Conservation (phyloP, 345 rosid species). For the Boechera divaricarpa region DNA sequence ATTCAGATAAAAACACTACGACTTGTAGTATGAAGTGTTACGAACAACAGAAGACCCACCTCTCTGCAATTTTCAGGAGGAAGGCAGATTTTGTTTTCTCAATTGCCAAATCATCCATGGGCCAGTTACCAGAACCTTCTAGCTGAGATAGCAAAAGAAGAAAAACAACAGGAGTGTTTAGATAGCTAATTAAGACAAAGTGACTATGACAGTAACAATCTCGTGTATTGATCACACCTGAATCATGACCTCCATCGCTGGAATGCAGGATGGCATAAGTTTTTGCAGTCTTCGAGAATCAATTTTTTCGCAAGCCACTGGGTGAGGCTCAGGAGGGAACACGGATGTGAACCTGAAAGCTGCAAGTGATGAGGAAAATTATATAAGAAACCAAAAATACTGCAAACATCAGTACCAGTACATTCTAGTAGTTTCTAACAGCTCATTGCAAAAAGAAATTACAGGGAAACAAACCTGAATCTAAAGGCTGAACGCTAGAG, state of each 20-base stretch:
- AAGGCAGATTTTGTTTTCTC: constrained; percentile 92
- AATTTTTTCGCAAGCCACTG: constrained; percentile 61
- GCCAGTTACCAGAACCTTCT: constrained; percentile 99
- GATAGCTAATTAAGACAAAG: not conserved
- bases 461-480: constrained; percentile 63
- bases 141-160: constrained; percentile 54
- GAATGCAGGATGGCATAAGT: constrained; percentile 63
- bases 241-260: constrained; percentile 87
- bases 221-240: constrained; percentile 57
- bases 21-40: constrained; percentile 12
- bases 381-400: constrained; percentile 9
- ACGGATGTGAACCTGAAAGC: constrained; percentile 91
- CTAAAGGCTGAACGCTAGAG: constrained; percentile 83
- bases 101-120: constrained; percentile 79
- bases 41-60: constrained; percentile 52
- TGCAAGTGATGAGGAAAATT: constrained; percentile 46
- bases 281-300: constrained; percentile 53
- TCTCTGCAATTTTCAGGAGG: constrained; percentile 90
- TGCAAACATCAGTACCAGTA: constrained; percentile 15
- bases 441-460: constrained; percentile 22
- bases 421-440: constrained; percentile 2
- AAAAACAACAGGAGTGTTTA: not conserved
- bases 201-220: constrained; percentile 14
- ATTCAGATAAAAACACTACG: constrained; percentile 24
- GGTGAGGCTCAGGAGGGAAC: constrained; percentile 93